Percentiles rank a stretch among this genome's conserved stretches.
These are phyloP conservation scores for Fusarium redolens DNA, from an alignment of 2,329 filamentous ascomycete species.

Conservation along the genomic window DNA sequence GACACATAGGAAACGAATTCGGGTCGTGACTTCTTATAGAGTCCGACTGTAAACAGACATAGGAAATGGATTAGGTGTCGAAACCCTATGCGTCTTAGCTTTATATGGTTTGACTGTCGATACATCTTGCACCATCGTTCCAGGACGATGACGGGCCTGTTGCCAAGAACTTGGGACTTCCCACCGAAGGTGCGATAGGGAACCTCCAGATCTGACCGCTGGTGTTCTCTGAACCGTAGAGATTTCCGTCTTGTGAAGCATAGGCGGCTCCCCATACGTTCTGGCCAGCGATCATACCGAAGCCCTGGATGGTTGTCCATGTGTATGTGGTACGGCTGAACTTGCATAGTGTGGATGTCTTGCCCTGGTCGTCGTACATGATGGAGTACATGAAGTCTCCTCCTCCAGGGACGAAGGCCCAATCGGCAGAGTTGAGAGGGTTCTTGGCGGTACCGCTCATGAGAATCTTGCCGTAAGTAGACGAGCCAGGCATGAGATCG, in stretches of 20 bases:
- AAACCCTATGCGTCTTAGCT: background rate
- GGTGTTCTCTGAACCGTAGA: conserved; percentile 36
- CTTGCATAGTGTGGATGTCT: conserved; percentile 25
- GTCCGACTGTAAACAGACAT: conserved; percentile 17
- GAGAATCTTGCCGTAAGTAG: conserved; percentile 36
- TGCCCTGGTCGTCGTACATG: conserved; percentile 3
- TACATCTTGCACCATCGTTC: conserved; percentile 40
- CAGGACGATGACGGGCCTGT: conserved; percentile 22
- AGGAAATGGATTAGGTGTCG: conserved; percentile 13
- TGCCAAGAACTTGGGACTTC: conserved; percentile 19
- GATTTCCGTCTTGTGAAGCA: conserved; percentile 32
- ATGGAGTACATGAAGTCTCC: conserved; percentile 40
- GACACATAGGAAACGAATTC: conserved; percentile 13
- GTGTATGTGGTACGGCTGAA: conserved; percentile 36
- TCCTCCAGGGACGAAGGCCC: conserved; percentile 43
- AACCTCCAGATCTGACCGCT: conserved; percentile 38
- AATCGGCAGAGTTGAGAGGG: conserved; percentile 28
- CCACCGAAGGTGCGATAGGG: conserved; percentile 29
- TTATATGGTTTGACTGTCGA: conserved; percentile 29
- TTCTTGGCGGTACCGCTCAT: conserved; percentile 26
- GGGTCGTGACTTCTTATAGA: background rate
- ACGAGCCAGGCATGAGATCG: conserved; percentile 35
- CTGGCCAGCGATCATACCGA: conserved; percentile 7
- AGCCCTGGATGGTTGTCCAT: conserved; percentile 30
- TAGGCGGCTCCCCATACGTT: conserved; percentile 40